Evolutionary conservation across 768 basidiomycete species (phyloP), one percentile per base, ranked within the genome.

Genomic region (Suillus americanus): DNA sequence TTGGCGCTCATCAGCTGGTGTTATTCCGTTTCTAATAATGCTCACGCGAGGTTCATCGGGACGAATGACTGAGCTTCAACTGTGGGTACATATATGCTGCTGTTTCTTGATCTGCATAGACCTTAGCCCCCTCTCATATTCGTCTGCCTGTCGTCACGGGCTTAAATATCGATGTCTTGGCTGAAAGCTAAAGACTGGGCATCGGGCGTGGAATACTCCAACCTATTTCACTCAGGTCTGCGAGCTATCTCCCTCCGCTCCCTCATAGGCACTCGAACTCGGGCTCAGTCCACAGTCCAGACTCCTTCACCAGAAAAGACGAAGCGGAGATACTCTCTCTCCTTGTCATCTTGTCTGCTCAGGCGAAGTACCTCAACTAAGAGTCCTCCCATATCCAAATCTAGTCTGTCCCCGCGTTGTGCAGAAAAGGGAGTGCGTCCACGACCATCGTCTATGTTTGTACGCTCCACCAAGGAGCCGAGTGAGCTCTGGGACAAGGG

Each of bases 201-300:
- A 45, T 69, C 69, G 0, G 75, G 72, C 5, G 64, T 72, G 28
- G 74, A 75, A 60, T 79, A 79, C 63, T 79, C 78, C 16, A 76
- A 53, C 41, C 48, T 79, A 56, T 78, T 79, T 62, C 71, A 77
- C 57, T 79, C 78, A 13, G 78, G 78, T 14, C 68, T 79, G 10
- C 70, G 68, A n/a, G 70, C 68, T 4, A 78, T 78, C 46, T 74
- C 77, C 12, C 50, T 45, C 10, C 55, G 60, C 16, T 62, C 72
- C 23, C 51, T 59, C 57, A 20, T 20, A 20, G 63, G 56, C 3
- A 41, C 37, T 18, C 61, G 63, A 43, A 35, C 60, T 1, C 66
- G 64, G 50, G 30, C 66, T 12, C 53, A 33, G 33, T 71, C 54
- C 28, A 37, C 28, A 46, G 23, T 48, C 37, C 38, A 25, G 6